Evolutionary conservation across 1,139 yeast species (phyloP).

Genomic region (Zygoascus sp.): DNA sequence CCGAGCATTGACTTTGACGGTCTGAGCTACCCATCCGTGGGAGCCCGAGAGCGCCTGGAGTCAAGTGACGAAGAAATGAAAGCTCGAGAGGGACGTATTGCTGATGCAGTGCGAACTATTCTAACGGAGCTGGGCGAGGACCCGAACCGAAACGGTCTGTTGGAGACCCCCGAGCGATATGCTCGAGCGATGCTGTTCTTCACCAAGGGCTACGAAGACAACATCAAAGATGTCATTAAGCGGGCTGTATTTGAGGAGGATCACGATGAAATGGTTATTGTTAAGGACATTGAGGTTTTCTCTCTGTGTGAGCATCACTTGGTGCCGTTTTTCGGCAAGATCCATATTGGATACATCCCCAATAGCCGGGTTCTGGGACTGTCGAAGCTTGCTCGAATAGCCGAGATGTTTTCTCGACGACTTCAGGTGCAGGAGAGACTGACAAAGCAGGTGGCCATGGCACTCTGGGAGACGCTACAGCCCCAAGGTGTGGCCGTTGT

Average conservation of each 20-base stretch:
- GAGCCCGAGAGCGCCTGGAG: conserved; percentile 72
- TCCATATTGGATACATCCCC: conserved; percentile 95
- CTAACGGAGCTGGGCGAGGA: conserved; percentile 90
- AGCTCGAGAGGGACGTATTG: conserved; percentile 66
- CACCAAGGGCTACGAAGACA: conserved; percentile 95
- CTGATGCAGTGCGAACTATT: conserved; percentile 79
- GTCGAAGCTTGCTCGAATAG: conserved; percentile 87
- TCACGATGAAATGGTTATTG: conserved; percentile 98
- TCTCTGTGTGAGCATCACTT: conserved; percentile 95
- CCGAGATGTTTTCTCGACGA: conserved; percentile 94
- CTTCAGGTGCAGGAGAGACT: conserved; percentile 95
- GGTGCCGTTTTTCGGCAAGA: conserved; percentile 95
- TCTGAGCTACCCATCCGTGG: conserved; percentile 89
- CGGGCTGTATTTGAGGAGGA: conserved; percentile 96
- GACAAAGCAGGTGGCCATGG: conserved; percentile 96
- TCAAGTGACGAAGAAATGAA: conserved; percentile 57
- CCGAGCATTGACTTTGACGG: conserved; percentile 91
- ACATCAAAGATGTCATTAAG: conserved; percentile 73
- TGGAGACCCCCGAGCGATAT: conserved; percentile 93
- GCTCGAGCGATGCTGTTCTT: conserved; percentile 95
- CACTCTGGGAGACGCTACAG: conserved; percentile 79
- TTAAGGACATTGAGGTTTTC: conserved; percentile 86
- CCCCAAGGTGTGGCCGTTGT: conserved; percentile 98
- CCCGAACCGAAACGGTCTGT: conserved; percentile 76
- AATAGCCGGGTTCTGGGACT: conserved; percentile 91